Evolutionary conservation across 75 land plant species (phyloP).

Genomic region (Larix kaempferi): DNA sequence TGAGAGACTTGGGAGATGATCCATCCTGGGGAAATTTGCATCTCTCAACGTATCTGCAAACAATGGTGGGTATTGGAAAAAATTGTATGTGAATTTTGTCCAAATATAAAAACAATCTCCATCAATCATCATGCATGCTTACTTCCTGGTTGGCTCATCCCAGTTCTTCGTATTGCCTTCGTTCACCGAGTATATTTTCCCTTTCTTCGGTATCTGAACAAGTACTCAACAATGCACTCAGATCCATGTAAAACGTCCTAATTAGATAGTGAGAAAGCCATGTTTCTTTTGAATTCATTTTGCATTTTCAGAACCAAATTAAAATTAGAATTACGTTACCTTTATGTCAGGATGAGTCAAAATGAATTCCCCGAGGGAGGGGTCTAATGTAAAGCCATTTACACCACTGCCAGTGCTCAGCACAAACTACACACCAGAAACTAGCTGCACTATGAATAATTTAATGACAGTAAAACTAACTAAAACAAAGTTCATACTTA

Average conservation of each 20-base stretch:
- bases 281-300: too few species aligned
- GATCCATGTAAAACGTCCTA: too few species aligned
- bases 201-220: constrained; percentile 92
- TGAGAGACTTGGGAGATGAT: constrained; percentile 88
- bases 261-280: too few species aligned
- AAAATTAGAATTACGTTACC: constrained; percentile 27
- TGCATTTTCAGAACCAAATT: too few species aligned
- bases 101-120: too few species aligned
- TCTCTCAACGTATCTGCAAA: constrained; percentile 78
- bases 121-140: constrained; percentile 7
- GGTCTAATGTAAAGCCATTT: constrained; percentile 97
- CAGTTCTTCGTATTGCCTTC: constrained; percentile 99
- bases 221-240: not conserved
- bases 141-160: constrained; percentile 93
- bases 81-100: not conserved
- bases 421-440: constrained; percentile 63
- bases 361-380: constrained; percentile 98
- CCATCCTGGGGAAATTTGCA: constrained; percentile 98
- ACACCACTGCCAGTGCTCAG: constrained; percentile 90
- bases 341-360: constrained; percentile 92
- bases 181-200: constrained; percentile 97
- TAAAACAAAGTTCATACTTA: too few species aligned
- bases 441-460: not conserved
- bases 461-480: too few species aligned
- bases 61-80: not conserved